Evolutionary conservation across 257 asterid species (phyloP).

Genomic region (Solanum arcanum): DNA sequence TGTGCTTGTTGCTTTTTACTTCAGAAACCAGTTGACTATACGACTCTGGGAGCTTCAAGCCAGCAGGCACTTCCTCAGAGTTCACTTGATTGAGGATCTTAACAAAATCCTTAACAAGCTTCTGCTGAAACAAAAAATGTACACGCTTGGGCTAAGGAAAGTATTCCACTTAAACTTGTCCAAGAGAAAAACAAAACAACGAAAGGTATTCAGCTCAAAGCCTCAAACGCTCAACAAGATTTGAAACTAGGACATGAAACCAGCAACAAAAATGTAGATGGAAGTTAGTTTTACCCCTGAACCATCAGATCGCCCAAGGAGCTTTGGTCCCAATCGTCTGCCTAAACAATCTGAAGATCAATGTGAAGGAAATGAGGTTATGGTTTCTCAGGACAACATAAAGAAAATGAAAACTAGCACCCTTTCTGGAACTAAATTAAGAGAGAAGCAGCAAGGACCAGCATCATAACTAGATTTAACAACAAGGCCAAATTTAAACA

Average conservation of each 20-base stretch:
- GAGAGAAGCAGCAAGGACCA: neutral
- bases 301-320: slow-evolving; percentile 86
- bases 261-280: neutral
- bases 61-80: slow-evolving; percentile 78
- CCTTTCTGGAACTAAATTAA: neutral
- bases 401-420: neutral
- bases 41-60: slow-evolving; percentile 84
- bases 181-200: neutral
- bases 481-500: neutral
- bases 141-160: neutral
- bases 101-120: slow-evolving; percentile 77
- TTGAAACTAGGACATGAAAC: neutral
- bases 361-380: neutral
- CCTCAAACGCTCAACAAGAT: neutral
- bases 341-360: slow-evolving; percentile 83
- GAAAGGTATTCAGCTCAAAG: neutral
- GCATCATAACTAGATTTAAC: neutral
- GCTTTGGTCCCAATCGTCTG: slow-evolving; percentile 91
- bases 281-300: slow-evolving; percentile 69
- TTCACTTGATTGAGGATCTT: slow-evolving; percentile 89
- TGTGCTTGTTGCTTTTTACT: slow-evolving; percentile 67
- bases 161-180: neutral
- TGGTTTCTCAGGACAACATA: neutral
- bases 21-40: slow-evolving; percentile 87
- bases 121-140: slow-evolving; percentile 42